Percentiles rank a stretch among this genome's conserved stretches.
Evolutionary conservation across 2,329 filamentous ascomycete genomes (phyloP).

Genomic region (Penicillium glabrum): DNA sequence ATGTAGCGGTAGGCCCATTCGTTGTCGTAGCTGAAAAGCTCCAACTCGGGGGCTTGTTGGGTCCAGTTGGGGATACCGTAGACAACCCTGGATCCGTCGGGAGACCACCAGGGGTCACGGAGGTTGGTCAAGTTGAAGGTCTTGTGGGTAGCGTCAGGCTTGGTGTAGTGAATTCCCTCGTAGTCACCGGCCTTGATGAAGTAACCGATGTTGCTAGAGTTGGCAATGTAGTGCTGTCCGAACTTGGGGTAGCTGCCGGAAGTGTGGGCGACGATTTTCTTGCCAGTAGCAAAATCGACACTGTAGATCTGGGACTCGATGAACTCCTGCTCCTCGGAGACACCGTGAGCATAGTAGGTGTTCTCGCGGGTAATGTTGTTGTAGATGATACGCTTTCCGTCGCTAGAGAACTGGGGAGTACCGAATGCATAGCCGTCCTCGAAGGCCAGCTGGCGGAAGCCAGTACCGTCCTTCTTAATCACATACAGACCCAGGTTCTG

Average conservation of each 20-base stretch:
- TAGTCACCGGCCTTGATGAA: slow-evolving; percentile 20
- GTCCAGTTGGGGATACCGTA: slow-evolving; percentile 30
- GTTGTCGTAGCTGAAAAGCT: slow-evolving; percentile 41
- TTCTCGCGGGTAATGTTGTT: slow-evolving; percentile 41
- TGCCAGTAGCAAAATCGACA: slow-evolving; percentile 43
- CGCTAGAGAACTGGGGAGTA: slow-evolving; percentile 30
- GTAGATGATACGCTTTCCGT: slow-evolving; percentile 42
- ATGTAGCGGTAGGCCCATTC: slow-evolving; percentile 48
- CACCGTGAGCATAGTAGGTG: slow-evolving; percentile 41
- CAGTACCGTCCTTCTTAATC: slow-evolving; percentile 12
- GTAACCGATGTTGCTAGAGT: slow-evolving; percentile 25
- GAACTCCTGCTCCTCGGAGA: slow-evolving; percentile 10
- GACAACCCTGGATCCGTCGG: slow-evolving; percentile 28
- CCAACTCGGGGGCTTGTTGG: slow-evolving; percentile 30
- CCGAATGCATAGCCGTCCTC: slow-evolving; percentile 8
- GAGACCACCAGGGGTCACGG: slow-evolving; percentile 35
- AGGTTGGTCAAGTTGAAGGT: slow-evolving; percentile 14
- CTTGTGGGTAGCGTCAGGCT: slow-evolving; percentile 11
- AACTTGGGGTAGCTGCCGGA: slow-evolving; percentile 31
- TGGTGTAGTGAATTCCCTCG: slow-evolving; percentile 33
- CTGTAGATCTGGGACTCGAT: slow-evolving; percentile 24
- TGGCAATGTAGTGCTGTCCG: slow-evolving; percentile 32
- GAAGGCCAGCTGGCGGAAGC: slow-evolving; percentile 7
- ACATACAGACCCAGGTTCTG: slow-evolving; percentile 16
- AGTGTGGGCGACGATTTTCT: slow-evolving; percentile 29